phyloP scores from a whole-genome alignment of 1,284 basidiomycete species.

The Exobasidium rhododendri region DNA sequence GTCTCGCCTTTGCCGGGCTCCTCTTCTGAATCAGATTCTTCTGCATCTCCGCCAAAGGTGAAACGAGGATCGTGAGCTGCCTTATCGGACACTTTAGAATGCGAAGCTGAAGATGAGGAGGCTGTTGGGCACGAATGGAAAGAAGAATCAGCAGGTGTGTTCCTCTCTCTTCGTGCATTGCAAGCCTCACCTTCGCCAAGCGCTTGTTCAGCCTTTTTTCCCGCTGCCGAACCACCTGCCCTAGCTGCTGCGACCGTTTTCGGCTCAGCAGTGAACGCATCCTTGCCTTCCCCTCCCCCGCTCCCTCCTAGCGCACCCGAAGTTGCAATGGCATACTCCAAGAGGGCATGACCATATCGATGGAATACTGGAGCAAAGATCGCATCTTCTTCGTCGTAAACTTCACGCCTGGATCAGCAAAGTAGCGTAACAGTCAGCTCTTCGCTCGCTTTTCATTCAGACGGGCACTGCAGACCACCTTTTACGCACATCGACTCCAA shows the following conservation, averaged over 20 bases:
- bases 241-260: not conserved
- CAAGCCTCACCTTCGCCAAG: slow-evolving; percentile 1
- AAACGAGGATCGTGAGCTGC: slow-evolving; percentile 28
- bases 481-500: slow-evolving; percentile 39
- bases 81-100: slow-evolving; percentile 1
- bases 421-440: not conserved
- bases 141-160: not conserved
- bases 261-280: slow-evolving; percentile 13
- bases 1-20: slow-evolving; percentile 13
- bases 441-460: not conserved
- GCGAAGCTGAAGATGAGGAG: not conserved
- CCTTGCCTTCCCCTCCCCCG: slow-evolving; percentile 24
- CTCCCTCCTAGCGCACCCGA: slow-evolving; percentile 47
- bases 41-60: slow-evolving; percentile 45
- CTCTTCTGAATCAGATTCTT: slow-evolving; percentile 36
- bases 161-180: too few species aligned
- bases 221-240: not conserved
- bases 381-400: slow-evolving; percentile 39
- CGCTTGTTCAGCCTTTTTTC: not conserved
- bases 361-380: slow-evolving; percentile 46
- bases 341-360: slow-evolving; percentile 45
- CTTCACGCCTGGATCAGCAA: slow-evolving; percentile 19
- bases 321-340: slow-evolving; percentile 45
- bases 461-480: not conserved
- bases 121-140: not conserved